Base-by-base conservation (phyloP, 2,329 filamentous ascomycete genomes). In the Apiospora marii region DNA sequence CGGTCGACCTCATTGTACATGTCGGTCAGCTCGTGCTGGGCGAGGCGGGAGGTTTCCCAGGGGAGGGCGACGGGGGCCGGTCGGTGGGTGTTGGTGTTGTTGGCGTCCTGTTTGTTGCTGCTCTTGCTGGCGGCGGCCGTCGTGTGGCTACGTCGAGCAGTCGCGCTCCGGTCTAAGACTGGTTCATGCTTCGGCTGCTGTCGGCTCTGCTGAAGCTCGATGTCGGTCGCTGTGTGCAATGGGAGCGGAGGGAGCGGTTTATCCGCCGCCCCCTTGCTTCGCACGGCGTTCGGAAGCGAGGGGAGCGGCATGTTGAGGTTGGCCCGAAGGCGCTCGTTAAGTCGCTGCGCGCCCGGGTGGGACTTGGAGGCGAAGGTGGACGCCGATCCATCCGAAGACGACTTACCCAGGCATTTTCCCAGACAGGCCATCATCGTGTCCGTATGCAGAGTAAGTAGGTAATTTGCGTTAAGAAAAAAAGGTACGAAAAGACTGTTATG, bases 1-100 rank as follows among this genome's bases (percentile, higher is more conserved):
- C 69, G 68, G 72, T 84, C 81, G 58, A 89, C 76, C n/a, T 78
- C 76, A 34, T 77, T 75, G 74, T 87, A 82, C 41, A 87, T 76
- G 67, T 84, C 80, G 16, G 71, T 73, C 12, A 87, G 79, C 67
- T 78, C 78, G n/a, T 73, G 72, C 0, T 69, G 75, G 46, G 71
- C 76, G 75, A 84, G 82, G n/a, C 48, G 67, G 2, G 74, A 37
- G 2, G 73, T 77, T 4, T 76, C 68, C 67, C 77, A 79, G n/a
- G 71, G 22, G 14, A 27, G 49, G 43, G 16, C 27, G 43, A 53
- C 19, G 3, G 44, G 68, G 64, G 27, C 37, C 2, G 37, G 37
- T 67, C 70, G 53, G 24, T 49, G 67, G n/a, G 22, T 24, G 10
- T 48, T 22, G 22, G 13, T 41, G 22, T 73, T 53, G 49, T 13